Conservation (phyloP, 345 rosid genomes). For the Camelina neglecta region DNA sequence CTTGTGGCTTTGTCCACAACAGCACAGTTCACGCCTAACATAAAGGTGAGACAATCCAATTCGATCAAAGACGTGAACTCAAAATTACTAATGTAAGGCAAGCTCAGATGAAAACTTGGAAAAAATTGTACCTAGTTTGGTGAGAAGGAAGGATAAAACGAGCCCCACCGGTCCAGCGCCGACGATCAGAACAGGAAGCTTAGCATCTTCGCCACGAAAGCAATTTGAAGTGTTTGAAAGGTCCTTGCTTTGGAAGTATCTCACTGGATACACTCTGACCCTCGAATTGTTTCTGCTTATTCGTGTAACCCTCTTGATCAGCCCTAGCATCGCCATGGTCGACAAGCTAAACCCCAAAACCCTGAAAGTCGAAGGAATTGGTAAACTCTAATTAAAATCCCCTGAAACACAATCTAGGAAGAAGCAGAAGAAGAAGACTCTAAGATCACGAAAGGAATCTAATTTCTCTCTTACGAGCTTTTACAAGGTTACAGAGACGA, state of each 20-base stretch:
- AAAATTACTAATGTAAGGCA: not conserved
- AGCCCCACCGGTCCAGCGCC: conserved; percentile 99
- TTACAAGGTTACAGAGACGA: not conserved
- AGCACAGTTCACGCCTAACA: conserved; percentile 72
- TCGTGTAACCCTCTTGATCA: conserved; percentile 51
- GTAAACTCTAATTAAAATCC: not conserved
- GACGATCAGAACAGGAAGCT: conserved; percentile 84
- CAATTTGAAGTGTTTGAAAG: conserved; percentile 39
- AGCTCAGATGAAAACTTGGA: not conserved
- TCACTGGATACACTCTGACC: conserved; percentile 44
- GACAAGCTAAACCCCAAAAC: conserved; percentile 9
- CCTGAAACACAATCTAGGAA: conserved; percentile 11
- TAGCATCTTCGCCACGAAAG: conserved; percentile 42
- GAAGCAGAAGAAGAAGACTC: conserved; percentile 7
- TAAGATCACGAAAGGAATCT: not conserved
- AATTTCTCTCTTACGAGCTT: not conserved
- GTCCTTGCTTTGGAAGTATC: conserved; percentile 46
- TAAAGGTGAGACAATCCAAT: conserved; percentile 17
- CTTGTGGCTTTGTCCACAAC: conserved; percentile 74
- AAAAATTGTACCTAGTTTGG: conserved; percentile 62
- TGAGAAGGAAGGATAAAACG: conserved; percentile 80
- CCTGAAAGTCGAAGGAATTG: not conserved
- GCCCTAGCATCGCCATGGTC: conserved; percentile 56
- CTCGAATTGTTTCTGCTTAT: conserved; percentile 39
- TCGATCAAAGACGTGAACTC: conserved; percentile 1